Percentiles rank a stretch among this genome's conserved stretches.
Evolutionary conservation across 257 asterid genomes (phyloP).

Genomic region (Primulina eburnea): DNA sequence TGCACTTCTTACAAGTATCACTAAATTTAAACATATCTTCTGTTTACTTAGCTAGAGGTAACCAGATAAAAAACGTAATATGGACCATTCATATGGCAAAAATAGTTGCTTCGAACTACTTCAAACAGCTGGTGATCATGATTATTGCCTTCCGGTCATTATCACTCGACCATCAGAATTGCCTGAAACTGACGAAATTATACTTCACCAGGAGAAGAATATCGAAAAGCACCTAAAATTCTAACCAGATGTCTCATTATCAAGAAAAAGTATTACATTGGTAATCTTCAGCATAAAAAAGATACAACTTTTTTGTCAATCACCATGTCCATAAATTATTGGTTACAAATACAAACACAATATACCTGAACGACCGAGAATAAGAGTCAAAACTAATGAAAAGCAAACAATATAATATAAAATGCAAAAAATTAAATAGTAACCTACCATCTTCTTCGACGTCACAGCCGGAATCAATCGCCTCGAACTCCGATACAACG

Average conservation of each 20-base stretch:
- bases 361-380: not conserved
- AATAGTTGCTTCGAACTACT: too few species aligned
- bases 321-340: not conserved
- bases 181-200: not conserved
- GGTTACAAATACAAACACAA: not conserved
- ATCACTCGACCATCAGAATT: not conserved
- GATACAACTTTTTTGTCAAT: not conserved
- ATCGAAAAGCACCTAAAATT: too few species aligned
- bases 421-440: not conserved
- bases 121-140: not conserved
- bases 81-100: too few species aligned
- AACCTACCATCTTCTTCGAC: constrained; percentile 90
- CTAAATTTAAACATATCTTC: too few species aligned
- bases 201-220: not conserved
- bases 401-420: not conserved
- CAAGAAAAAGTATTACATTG: too few species aligned
- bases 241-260: too few species aligned
- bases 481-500: constrained; percentile 47
- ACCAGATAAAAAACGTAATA: too few species aligned
- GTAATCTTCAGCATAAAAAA: not conserved
- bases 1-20: too few species aligned
- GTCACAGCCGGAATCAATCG: constrained; percentile 78
- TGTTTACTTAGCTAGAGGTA: too few species aligned
- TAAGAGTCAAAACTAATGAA: not conserved
- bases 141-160: not conserved